Evolutionary conservation across 163 green algal genomes (phyloP).

Genomic region (Scenedesmus sp.): DNA sequence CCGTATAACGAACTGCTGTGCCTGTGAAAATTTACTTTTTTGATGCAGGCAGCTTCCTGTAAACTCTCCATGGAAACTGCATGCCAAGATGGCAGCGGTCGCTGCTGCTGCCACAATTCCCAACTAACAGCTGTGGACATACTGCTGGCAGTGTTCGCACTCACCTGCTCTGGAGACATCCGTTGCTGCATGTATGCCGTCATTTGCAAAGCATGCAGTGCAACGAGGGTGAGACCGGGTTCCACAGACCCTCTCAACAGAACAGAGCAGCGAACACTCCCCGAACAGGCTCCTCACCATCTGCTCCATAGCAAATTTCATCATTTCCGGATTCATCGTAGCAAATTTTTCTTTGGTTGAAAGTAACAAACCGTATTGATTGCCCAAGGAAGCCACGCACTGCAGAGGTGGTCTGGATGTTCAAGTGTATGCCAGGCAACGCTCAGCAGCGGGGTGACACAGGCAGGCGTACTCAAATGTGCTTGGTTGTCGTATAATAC

Average conservation of each 20-base stretch:
- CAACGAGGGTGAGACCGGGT: not conserved
- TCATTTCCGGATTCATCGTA: conserved; percentile 48
- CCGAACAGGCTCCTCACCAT: conserved; percentile 23
- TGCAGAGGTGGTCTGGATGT: not conserved
- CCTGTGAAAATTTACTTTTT: no score
- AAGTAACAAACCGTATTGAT: not conserved
- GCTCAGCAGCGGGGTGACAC: no score
- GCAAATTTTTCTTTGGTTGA: not conserved
- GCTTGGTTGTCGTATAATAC: no score
- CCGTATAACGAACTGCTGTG: not conserved
- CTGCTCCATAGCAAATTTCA: conserved; percentile 49
- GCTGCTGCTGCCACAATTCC: not conserved
- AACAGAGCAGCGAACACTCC: not conserved
- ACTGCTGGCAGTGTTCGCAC: not conserved
- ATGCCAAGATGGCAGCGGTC: not conserved
- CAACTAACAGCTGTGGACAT: not conserved
- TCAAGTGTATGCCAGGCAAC: no score
- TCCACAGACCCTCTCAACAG: not conserved
- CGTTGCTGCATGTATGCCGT: conserved; percentile 2
- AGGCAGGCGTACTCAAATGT: no score
- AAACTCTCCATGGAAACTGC: not conserved
- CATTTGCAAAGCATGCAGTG: not conserved
- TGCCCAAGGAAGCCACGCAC: not conserved
- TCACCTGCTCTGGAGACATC: conserved; percentile 52
- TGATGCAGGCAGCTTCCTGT: not conserved